phyloP scores from a whole-genome alignment of 768 basidiomycete genomes.

The Mycena venus region DNA sequence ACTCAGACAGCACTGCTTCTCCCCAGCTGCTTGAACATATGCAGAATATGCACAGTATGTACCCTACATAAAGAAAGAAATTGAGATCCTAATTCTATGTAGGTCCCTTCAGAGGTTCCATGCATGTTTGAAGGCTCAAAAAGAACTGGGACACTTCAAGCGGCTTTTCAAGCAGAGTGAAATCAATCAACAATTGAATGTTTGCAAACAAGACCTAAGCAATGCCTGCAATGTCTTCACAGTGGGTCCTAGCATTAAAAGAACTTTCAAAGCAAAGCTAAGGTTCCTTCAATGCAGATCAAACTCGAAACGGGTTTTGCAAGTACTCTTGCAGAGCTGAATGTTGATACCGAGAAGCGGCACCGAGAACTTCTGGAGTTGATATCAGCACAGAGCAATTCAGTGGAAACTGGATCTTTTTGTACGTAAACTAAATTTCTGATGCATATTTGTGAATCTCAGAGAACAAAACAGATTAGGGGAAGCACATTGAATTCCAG shows the following conservation, averaged over 20 bases:
- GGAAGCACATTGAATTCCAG: not conserved
- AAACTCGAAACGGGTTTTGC: not conserved
- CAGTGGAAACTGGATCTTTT: not conserved
- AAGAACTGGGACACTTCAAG: not conserved
- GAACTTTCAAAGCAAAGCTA: not conserved
- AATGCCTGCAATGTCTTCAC: not conserved
- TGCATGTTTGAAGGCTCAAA: not conserved
- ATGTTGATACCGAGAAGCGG: not conserved
- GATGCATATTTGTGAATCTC: not conserved
- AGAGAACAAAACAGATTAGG: not conserved
- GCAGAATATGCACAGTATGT: not conserved
- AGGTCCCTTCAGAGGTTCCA: not conserved
- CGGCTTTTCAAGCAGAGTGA: conserved; percentile 4
- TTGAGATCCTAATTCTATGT: not conserved
- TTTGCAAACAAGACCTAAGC: not conserved
- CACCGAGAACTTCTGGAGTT: conserved; percentile 4
- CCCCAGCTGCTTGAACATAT: not conserved
- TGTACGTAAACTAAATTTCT: not conserved
- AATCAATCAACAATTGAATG: not conserved
- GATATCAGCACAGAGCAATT: not conserved
- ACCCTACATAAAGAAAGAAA: not conserved
- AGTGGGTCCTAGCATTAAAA: not conserved
- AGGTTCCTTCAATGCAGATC: not conserved
- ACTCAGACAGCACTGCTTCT: not conserved
- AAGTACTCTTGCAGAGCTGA: not conserved